phyloP scores from a whole-genome alignment of 2,329 filamentous ascomycete species.

The Reticulascus tulasneorum region DNA sequence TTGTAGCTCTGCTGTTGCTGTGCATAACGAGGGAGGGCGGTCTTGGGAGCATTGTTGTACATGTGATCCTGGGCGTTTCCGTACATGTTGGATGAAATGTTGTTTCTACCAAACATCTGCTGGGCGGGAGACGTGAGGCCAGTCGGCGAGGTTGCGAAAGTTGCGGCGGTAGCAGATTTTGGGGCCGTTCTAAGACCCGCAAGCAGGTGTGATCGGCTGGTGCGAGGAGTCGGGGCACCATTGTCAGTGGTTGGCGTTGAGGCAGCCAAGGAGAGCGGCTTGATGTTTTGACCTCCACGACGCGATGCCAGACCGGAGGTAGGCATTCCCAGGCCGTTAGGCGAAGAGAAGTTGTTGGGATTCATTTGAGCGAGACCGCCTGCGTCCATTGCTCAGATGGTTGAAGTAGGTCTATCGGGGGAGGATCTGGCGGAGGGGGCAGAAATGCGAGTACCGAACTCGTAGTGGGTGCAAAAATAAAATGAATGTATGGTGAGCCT shows the following conservation, averaged over 20 bases:
- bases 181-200: conserved; percentile 91
- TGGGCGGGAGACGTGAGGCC: conserved; percentile 35
- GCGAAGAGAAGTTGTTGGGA: conserved; percentile 73
- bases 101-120: conserved; percentile 40
- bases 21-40: conserved; percentile 49
- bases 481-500: conserved; percentile 11
- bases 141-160: conserved; percentile 65
- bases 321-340: conserved; percentile 70
- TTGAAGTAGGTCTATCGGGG: conserved; percentile 2
- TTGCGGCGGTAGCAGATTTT: conserved; percentile 72
- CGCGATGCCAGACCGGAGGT: conserved; percentile 76
- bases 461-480: conserved; percentile 1
- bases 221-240: conserved; percentile 76
- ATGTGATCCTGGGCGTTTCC: conserved; percentile 36
- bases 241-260: conserved; percentile 68
- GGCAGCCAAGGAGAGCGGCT: conserved; percentile 77
- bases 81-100: conserved; percentile 40
- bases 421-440: conserved; percentile 4
- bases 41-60: conserved; percentile 50
- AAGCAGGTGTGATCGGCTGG: conserved; percentile 89
- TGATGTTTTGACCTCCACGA: conserved; percentile 82
- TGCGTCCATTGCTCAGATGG: conserved; percentile 71
- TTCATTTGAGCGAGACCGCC: conserved; percentile 99
- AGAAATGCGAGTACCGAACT: conserved; percentile 8
- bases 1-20: conserved; percentile 24